Conservation (phyloP, 805 yeast species). For the Wickerhamiella brachini region DNA sequence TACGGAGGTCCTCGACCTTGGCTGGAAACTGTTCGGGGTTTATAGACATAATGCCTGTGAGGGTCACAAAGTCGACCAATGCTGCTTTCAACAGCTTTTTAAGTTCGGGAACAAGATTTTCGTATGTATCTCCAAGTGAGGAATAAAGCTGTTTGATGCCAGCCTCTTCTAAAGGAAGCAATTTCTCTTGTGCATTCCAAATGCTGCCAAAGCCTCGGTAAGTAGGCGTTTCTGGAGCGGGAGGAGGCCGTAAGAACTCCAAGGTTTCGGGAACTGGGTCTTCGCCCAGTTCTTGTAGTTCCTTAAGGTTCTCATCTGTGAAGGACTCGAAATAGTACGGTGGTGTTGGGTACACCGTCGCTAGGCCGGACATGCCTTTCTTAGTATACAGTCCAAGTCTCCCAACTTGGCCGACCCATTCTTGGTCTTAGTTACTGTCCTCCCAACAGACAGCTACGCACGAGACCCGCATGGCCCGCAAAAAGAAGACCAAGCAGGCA, state of each 20-base stretch:
- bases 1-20: slow-evolving; percentile 67
- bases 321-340: slow-evolving; percentile 70
- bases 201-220: slow-evolving; percentile 82
- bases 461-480: slow-evolving; percentile 10
- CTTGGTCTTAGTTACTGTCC: no score
- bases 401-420: no score
- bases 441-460: no score
- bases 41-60: slow-evolving; percentile 61
- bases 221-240: slow-evolving; percentile 30
- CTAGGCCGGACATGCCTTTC: slow-evolving; percentile 26
- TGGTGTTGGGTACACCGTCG: slow-evolving; percentile 89
- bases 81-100: slow-evolving; percentile 69
- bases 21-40: slow-evolving; percentile 51
- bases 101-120: slow-evolving; percentile 35
- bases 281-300: slow-evolving; percentile 10
- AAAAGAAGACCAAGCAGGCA: slow-evolving; percentile 4
- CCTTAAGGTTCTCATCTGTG: slow-evolving; percentile 41
- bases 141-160: slow-evolving; percentile 66
- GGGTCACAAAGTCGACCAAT: slow-evolving; percentile 64
- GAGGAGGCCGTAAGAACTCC: slow-evolving; percentile 22
- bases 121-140: slow-evolving; percentile 16
- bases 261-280: slow-evolving; percentile 10
- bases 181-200: slow-evolving; percentile 66
- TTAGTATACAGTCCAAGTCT: no score
- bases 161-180: slow-evolving; percentile 60